Percentiles rank a stretch among this genome's conserved stretches.
These are phyloP conservation scores for Psidium guajava DNA, from an alignment of 345 rosid species.

Conservation along the genomic window DNA sequence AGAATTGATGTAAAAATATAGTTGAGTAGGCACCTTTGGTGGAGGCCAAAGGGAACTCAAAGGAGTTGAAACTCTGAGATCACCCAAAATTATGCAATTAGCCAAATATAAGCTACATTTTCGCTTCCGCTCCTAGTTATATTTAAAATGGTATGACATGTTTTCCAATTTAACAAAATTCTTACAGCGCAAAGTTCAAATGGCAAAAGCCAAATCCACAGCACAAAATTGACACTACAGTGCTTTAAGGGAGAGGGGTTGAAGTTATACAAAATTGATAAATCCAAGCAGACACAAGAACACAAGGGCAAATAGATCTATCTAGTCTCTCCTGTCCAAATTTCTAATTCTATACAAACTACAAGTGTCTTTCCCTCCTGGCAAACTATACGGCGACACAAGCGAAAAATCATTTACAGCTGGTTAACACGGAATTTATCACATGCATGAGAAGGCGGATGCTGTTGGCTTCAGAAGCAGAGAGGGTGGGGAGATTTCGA, in stretches of 20 bases:
- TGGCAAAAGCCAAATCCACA: neutral
- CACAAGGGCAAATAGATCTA: neutral
- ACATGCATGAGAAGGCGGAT: slow-evolving; percentile 53
- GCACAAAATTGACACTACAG: neutral
- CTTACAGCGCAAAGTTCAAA: neutral
- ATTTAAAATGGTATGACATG: neutral
- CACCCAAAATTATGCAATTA: neutral
- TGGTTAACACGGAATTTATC: slow-evolving; percentile 33
- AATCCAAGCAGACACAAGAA: neutral
- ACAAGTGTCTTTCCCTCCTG: neutral
- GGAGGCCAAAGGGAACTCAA: neutral
- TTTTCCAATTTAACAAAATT: neutral
- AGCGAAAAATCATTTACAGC: slow-evolving; percentile 34
- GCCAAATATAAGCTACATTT: neutral
- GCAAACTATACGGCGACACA: slow-evolving; percentile 8
- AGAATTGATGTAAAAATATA: neutral
- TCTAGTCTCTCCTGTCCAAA: neutral
- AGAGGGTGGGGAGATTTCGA: slow-evolving; percentile 20
- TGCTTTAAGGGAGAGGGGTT: neutral
- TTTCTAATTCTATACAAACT: neutral
- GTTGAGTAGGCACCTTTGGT: neutral
- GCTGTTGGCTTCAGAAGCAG: slow-evolving; percentile 28
- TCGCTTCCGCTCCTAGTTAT: neutral
- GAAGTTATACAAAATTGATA: neutral
- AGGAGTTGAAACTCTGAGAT: neutral